phyloP scores from a whole-genome alignment of 805 yeast genomes.

The Tetrapisispora arboricola region DNA sequence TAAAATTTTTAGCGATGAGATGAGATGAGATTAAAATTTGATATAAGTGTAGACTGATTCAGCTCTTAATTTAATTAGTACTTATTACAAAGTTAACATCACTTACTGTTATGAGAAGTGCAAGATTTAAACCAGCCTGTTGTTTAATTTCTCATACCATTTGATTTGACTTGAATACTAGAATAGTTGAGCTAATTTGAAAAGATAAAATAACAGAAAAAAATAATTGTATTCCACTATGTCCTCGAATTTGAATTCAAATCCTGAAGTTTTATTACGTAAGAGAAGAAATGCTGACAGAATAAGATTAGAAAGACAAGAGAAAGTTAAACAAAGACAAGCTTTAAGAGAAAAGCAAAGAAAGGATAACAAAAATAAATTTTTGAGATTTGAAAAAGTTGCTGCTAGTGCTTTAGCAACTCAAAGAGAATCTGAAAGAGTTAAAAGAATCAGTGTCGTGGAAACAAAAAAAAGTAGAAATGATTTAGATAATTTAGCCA shows the following conservation, averaged over 20 bases:
- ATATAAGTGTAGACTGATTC: too few species aligned
- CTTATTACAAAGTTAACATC: too few species aligned
- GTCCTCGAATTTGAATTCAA: slow-evolving; percentile 32
- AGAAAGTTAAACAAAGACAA: slow-evolving; percentile 43
- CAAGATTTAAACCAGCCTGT: too few species aligned
- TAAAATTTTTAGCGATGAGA: slow-evolving; percentile 8
- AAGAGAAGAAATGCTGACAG: slow-evolving; percentile 74
- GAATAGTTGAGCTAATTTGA: too few species aligned
- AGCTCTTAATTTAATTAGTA: too few species aligned
- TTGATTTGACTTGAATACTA: too few species aligned
- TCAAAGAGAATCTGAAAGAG: slow-evolving; percentile 57
- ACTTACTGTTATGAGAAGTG: too few species aligned
- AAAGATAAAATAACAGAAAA: too few species aligned
- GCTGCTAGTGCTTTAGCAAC: slow-evolving; percentile 57
- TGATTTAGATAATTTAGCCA: slow-evolving; percentile 19
- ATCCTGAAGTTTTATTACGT: slow-evolving; percentile 67
- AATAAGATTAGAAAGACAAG: slow-evolving; percentile 63
- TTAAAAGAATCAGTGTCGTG: slow-evolving; percentile 48
- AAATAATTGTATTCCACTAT: not conserved
- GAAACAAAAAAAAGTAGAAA: slow-evolving; percentile 32
- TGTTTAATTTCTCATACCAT: too few species aligned
- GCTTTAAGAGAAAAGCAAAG: slow-evolving; percentile 37
- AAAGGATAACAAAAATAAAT: slow-evolving; percentile 39
- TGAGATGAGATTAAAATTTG: slow-evolving; percentile 5
- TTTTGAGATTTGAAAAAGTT: slow-evolving; percentile 64